Conservation (phyloP, 768 basidiomycete species). For the Gymnopilus junonius region DNA sequence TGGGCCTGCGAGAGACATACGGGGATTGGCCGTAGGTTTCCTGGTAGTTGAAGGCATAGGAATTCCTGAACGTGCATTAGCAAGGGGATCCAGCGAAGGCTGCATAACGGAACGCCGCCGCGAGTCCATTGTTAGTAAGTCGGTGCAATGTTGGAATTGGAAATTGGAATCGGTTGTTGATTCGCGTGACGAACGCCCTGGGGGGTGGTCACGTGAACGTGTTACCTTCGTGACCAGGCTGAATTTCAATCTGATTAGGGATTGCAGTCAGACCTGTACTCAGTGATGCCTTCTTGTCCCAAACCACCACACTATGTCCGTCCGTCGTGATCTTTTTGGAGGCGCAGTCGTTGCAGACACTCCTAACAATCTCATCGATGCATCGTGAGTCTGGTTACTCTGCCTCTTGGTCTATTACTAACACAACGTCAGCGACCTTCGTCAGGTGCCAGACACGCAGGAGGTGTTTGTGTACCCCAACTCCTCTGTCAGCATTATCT, state of each 20-base stretch:
- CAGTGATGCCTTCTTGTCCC: neutral
- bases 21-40: slow-evolving; percentile 63
- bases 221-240: neutral
- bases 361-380: slow-evolving; percentile 71
- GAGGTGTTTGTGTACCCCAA: slow-evolving; percentile 85
- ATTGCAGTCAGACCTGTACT: too few species aligned
- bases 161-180: neutral
- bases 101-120: slow-evolving; percentile 65
- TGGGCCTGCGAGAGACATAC: slow-evolving; percentile 78
- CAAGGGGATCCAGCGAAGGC: slow-evolving; percentile 51
- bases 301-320: slow-evolving; percentile 16
- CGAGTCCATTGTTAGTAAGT: slow-evolving; percentile 43
- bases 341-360: slow-evolving; percentile 76
- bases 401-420: neutral
- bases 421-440: slow-evolving; percentile 44
- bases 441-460: slow-evolving; percentile 93
- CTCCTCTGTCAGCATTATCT: slow-evolving; percentile 73
- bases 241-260: neutral
- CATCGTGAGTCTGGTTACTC: slow-evolving; percentile 68
- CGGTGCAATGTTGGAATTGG: neutral
- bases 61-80: slow-evolving; percentile 62
- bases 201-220: neutral
- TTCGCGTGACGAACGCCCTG: slow-evolving; percentile 36
- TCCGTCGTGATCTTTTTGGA: slow-evolving; percentile 71
- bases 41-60: slow-evolving; percentile 79